Conservation (phyloP, 768 basidiomycete genomes). For the Ramaria rubella region DNA sequence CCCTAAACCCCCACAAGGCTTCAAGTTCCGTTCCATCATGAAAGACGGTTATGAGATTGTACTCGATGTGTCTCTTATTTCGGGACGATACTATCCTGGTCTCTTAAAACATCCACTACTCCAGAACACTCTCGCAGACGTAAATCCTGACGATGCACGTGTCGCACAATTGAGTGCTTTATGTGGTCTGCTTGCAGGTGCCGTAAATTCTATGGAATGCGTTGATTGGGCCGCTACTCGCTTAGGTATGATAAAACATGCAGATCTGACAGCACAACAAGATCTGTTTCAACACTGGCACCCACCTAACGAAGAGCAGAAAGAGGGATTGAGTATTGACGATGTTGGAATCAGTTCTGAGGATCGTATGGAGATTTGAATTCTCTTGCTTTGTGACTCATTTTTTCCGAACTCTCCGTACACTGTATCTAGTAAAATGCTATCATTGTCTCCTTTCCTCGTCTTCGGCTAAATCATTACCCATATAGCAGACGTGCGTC, state of each 20-base stretch:
- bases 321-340: background rate
- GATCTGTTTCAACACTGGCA: constrained; percentile 7
- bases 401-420: too few relatives aligned
- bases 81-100: constrained; percentile 75
- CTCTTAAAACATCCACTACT: constrained; percentile 63
- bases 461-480: too few relatives aligned
- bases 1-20: constrained; percentile 62
- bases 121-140: constrained; percentile 12
- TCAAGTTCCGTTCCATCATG: constrained; percentile 63
- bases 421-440: too few relatives aligned
- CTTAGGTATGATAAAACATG: background rate
- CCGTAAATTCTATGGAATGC: constrained; percentile 9
- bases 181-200: constrained; percentile 3
- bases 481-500: too few relatives aligned
- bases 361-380: too few relatives aligned
- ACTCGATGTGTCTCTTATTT: constrained; percentile 61
- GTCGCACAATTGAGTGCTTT: constrained; percentile 1
- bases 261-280: constrained; percentile 4
- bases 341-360: background rate
- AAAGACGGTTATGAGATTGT: constrained; percentile 55
- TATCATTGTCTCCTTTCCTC: too few relatives aligned
- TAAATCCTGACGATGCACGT: background rate
- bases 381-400: too few relatives aligned
- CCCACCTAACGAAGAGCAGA: background rate
- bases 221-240: constrained; percentile 4